Percentiles rank a stretch among this genome's conserved stretches.
Evolutionary conservation across 1,284 basidiomycete genomes (phyloP).

Genomic region (Leccinum fallax): DNA sequence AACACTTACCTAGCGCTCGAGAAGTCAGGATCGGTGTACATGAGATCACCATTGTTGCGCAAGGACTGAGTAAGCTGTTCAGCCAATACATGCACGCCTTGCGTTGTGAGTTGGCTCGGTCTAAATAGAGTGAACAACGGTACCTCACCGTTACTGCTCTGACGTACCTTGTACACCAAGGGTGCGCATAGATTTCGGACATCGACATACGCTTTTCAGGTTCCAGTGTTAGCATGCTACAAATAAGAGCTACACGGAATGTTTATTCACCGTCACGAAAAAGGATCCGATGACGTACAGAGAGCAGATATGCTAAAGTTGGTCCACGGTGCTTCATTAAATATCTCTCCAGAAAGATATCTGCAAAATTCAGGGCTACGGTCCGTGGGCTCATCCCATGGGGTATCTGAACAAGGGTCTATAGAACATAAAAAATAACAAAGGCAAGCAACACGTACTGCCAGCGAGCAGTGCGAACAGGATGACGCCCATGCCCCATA

Average conservation of each 20-base stretch:
- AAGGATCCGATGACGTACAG: constrained; percentile 46
- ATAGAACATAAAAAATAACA: not conserved
- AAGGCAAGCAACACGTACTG: constrained; percentile 57
- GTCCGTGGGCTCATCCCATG: constrained; percentile 93
- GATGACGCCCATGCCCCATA: constrained; percentile 97
- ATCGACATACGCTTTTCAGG: constrained; percentile 74
- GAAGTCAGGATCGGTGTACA: constrained; percentile 60
- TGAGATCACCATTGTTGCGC: constrained; percentile 68
- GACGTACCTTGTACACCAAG: constrained; percentile 77
- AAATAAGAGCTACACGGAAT: constrained; percentile 59
- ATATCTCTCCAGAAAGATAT: constrained; percentile 78
- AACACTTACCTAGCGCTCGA: constrained; percentile 23
- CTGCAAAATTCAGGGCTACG: constrained; percentile 79
- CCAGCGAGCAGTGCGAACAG: constrained; percentile 91
- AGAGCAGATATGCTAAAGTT: constrained; percentile 62
- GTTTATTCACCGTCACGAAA: not conserved
- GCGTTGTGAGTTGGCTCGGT: constrained; percentile 68
- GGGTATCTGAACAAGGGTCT: constrained; percentile 69
- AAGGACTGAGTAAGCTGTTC: constrained; percentile 71
- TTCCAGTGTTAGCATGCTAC: constrained; percentile 75
- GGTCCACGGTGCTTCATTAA: constrained; percentile 83
- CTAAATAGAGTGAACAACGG: constrained; percentile 38
- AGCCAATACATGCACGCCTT: constrained; percentile 57
- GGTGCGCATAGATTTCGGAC: constrained; percentile 67
- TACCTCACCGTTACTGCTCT: not conserved